Evolutionary conservation across 345 rosid genomes (phyloP).

Genomic region (Alliaria petiolata): DNA sequence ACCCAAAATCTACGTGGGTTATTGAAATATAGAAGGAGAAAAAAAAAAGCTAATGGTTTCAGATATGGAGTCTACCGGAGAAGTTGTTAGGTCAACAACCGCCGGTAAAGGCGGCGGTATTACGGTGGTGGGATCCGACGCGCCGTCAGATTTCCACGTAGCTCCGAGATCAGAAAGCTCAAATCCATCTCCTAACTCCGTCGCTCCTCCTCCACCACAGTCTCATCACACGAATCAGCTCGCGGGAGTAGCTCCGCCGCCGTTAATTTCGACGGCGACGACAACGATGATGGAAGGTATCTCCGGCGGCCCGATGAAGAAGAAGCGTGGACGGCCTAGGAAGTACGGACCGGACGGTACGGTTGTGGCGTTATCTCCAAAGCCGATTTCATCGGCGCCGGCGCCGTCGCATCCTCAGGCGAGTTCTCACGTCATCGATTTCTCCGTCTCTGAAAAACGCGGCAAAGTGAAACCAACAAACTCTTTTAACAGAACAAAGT

Average conservation of each 20-base stretch:
- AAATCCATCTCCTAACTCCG: constrained; percentile 39
- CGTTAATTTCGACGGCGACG: constrained; percentile 2
- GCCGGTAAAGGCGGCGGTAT: constrained; percentile 51
- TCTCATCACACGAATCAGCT: constrained; percentile 23
- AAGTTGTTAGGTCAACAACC: constrained; percentile 41
- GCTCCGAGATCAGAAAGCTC: constrained; percentile 70
- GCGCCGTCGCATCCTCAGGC: constrained; percentile 55
- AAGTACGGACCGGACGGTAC: constrained; percentile 89
- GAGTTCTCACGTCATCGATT: constrained; percentile 72
- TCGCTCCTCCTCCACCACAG: constrained; percentile 35
- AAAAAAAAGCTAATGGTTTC: constrained; percentile 28
- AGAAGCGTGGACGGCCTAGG: constrained; percentile 94
- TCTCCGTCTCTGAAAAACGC: constrained; percentile 64
- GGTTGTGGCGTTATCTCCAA: constrained; percentile 70
- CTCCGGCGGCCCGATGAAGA: constrained; percentile 51
- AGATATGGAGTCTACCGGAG: constrained; percentile 62
- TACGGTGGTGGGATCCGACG: constrained; percentile 86
- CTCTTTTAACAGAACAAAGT: constrained; percentile 62
- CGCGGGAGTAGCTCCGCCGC: constrained; percentile 15
- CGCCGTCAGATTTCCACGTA: constrained; percentile 80
- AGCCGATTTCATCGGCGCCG: constrained; percentile 88
- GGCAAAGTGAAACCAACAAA: constrained; percentile 64
- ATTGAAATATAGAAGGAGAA: constrained; percentile 28
- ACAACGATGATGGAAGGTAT: constrained; percentile 24
- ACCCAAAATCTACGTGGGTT: constrained; percentile 41